Percentiles rank a stretch among this genome's conserved stretches.
These are phyloP conservation scores for Metschnikowia amazonensis DNA, from an alignment of 805 yeast genomes.

Conservation along the genomic window DNA sequence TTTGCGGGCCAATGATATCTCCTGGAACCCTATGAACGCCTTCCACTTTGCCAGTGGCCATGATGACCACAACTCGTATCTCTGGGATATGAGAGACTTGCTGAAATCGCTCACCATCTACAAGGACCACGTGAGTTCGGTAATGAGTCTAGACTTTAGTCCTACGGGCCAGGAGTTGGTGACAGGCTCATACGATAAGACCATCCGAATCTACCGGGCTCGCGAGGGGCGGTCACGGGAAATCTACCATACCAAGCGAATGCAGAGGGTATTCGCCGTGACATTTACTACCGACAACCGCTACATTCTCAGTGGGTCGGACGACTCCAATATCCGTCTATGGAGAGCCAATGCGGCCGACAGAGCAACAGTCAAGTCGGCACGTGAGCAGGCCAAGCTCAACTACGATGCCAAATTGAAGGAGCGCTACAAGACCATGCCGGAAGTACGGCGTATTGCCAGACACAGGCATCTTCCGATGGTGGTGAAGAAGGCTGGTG, in stretches of 20 bases:
- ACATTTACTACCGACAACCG: conserved; percentile 85
- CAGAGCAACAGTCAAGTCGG: conserved; percentile 73
- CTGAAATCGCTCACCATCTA: conserved; percentile 74
- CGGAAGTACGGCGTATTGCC: conserved; percentile 85
- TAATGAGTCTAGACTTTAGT: conserved; percentile 88
- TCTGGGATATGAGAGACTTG: conserved; percentile 96
- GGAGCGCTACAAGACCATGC: conserved; percentile 93
- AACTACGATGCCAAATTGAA: conserved; percentile 91
- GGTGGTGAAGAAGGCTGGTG: conserved; percentile 83
- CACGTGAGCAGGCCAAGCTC: conserved; percentile 74
- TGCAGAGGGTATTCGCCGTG: conserved; percentile 90
- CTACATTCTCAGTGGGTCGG: conserved; percentile 86
- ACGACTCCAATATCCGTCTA: conserved; percentile 89
- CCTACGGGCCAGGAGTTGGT: conserved; percentile 97
- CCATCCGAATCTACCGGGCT: conserved; percentile 73
- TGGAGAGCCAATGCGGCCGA: conserved; percentile 92
- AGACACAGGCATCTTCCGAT: conserved; percentile 91
- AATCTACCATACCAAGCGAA: conserved; percentile 92
- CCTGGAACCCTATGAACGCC: conserved; percentile 99
- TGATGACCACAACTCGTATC: conserved; percentile 92
- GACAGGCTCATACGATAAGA: conserved; percentile 92
- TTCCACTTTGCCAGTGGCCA: conserved; percentile 86
- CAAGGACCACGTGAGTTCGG: conserved; percentile 95
- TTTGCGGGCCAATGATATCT: conserved; percentile 77
- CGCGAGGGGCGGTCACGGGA: conserved; percentile 91